A percentile compares a stretch with the other conserved stretches of the same genome.
These are phyloP conservation scores for Tetracladium maxilliforme DNA, from an alignment of 2,329 filamentous ascomycete genomes.

Conservation along the genomic window DNA sequence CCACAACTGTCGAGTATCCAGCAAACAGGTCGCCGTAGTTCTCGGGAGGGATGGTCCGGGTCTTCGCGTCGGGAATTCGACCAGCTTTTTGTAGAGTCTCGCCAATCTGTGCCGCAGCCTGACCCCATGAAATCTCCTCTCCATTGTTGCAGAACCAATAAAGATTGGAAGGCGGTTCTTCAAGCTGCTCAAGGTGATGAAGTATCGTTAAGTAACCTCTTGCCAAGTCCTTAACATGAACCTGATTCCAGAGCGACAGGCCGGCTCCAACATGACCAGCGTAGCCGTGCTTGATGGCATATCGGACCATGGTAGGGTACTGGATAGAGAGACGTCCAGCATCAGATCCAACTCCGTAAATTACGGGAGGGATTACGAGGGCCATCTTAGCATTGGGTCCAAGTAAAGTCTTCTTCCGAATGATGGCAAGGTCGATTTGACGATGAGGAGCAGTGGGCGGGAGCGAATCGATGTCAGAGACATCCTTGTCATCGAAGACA, in stretches of 20 bases:
- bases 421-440: conserved; percentile 26
- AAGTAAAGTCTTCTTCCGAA: conserved; percentile 18
- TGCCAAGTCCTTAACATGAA: conserved; percentile 32
- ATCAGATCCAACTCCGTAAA: conserved; percentile 25
- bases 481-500: conserved; percentile 25
- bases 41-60: conserved; percentile 18
- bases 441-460: conserved; percentile 26
- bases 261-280: conserved; percentile 28
- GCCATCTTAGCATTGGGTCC: conserved; percentile 24
- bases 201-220: conserved; percentile 26
- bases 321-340: conserved; percentile 28
- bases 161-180: conserved; percentile 21
- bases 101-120: conserved; percentile 21
- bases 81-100: conserved; percentile 19
- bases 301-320: conserved; percentile 28
- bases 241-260: conserved; percentile 20
- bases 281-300: conserved; percentile 30
- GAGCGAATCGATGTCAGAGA: conserved; percentile 22
- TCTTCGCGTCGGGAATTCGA: conserved; percentile 17
- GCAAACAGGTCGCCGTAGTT: conserved; percentile 24
- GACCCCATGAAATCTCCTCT: conserved; percentile 25
- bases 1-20: conserved; percentile 16
- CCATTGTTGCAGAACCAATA: conserved; percentile 34
- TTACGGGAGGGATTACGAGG: conserved; percentile 29
- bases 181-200: conserved; percentile 24